Percentiles rank a stretch among this genome's conserved stretches.
Conservation (phyloP, 148 eudicot genomes). For the Spergularia marina region DNA sequence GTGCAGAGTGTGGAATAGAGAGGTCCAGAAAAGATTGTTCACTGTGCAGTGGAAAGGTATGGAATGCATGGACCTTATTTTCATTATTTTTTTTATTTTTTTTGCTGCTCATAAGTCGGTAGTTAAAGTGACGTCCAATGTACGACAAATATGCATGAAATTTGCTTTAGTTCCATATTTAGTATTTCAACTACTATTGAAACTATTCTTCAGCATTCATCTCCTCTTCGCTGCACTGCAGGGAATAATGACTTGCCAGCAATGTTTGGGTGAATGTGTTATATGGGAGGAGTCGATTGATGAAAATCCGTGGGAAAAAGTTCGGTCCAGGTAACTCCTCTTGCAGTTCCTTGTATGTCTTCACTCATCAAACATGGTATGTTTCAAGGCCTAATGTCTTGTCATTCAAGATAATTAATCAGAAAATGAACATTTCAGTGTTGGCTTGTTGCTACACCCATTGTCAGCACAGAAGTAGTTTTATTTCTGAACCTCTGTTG, state of each 20-base stretch:
- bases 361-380: neutral
- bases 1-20: constrained; percentile 84
- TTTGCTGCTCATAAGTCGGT: neutral
- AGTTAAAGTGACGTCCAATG: neutral
- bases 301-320: constrained; percentile 96
- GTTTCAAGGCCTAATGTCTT: neutral
- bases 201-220: neutral
- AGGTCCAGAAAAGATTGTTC: constrained; percentile 78
- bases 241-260: constrained; percentile 77
- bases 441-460: constrained; percentile 3
- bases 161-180: neutral
- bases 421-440: neutral
- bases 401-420: neutral
- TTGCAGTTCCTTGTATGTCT: neutral
- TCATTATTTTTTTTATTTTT: too few species aligned
- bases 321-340: constrained; percentile 64
- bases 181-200: too few species aligned
- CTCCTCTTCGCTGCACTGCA: constrained; percentile 27
- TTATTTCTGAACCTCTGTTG: neutral
- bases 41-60: constrained; percentile 80
- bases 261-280: constrained; percentile 86
- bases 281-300: constrained; percentile 95
- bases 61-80: neutral
- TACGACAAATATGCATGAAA: neutral
- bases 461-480: neutral